Evolutionary conservation across 2,329 filamentous ascomycete genomes (phyloP).

Genomic region (Monilinia vaccinii-corymbosi): DNA sequence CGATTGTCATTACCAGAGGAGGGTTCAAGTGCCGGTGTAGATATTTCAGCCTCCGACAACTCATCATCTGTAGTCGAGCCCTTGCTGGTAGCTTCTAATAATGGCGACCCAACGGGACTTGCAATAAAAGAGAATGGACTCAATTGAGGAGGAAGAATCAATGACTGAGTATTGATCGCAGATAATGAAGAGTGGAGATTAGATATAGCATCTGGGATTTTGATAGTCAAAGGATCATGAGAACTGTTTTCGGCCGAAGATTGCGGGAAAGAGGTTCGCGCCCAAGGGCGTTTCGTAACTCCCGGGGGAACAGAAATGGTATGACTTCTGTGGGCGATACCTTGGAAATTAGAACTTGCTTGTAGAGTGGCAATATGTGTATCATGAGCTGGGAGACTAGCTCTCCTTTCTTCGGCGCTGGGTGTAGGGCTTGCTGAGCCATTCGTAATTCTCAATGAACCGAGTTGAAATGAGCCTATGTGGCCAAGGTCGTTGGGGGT

Average conservation of each 20-base stretch:
- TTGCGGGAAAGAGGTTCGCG: neutral
- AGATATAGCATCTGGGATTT: neutral
- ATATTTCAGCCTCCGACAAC: slow-evolving; percentile 33
- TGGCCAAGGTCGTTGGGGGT: slow-evolving; percentile 47
- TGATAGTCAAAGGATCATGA: slow-evolving; percentile 7
- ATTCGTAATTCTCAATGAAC: slow-evolving; percentile 54
- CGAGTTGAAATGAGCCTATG: slow-evolving; percentile 53
- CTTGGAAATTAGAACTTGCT: slow-evolving; percentile 10
- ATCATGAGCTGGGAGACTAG: slow-evolving; percentile 4
- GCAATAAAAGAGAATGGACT: slow-evolving; percentile 32
- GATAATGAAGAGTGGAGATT: neutral
- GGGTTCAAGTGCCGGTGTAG: slow-evolving; percentile 13
- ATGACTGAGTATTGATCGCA: slow-evolving; percentile 11
- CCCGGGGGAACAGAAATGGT: slow-evolving; percentile 18
- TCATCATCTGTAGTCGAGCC: slow-evolving; percentile 39
- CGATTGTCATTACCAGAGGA: slow-evolving; percentile 7
- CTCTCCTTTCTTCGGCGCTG: slow-evolving; percentile 29
- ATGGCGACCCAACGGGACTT: slow-evolving; percentile 26
- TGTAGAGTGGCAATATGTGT: neutral
- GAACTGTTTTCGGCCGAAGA: neutral
- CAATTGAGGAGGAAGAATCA: slow-evolving; percentile 21
- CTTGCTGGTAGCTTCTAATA: slow-evolving; percentile 40
- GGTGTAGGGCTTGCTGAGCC: slow-evolving; percentile 42
- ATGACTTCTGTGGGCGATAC: slow-evolving; percentile 18
- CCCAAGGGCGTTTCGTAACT: slow-evolving; percentile 17